These are phyloP conservation scores for Falciphora oryzae DNA, from an alignment of 2,329 filamentous ascomycete genomes.

Conservation along the genomic window DNA sequence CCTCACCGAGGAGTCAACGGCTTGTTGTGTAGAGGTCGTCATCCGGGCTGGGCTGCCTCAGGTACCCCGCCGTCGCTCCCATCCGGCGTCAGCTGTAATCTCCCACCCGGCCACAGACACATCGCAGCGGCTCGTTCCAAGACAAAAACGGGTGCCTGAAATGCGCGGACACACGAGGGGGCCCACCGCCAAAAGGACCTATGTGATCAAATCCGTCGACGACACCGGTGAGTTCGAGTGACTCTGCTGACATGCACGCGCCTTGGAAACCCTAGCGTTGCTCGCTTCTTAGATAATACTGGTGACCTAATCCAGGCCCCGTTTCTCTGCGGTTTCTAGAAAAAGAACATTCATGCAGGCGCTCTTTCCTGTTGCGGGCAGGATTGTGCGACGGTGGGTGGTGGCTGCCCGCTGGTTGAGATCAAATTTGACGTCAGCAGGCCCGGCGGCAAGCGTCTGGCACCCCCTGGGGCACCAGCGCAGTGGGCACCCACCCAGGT, in stretches of 20 bases:
- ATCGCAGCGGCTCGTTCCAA: not conserved
- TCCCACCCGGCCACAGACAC: not conserved
- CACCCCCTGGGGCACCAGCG: not conserved
- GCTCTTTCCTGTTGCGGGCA: not conserved
- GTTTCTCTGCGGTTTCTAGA: not conserved
- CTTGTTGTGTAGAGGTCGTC: not conserved
- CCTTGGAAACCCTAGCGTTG: not conserved
- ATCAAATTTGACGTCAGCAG: not conserved
- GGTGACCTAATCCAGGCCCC: not conserved
- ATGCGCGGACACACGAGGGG: not conserved
- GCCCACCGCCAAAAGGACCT: not conserved
- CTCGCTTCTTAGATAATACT: not conserved
- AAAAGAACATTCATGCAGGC: not conserved
- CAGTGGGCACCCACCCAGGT: not conserved
- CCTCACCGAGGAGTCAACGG: not conserved
- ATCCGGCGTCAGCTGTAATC: not conserved
- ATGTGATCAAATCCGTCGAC: not conserved
- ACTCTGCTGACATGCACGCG: not conserved
- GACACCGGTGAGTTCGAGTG: not conserved
- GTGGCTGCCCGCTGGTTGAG: no score
- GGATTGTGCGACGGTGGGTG: slow-evolving; percentile 1
- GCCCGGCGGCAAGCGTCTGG: not conserved
- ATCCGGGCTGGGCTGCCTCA: not conserved
- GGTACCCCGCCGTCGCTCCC: not conserved
- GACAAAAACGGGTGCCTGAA: not conserved